phyloP scores from a whole-genome alignment of 129 eudicot species.

The Artemisia annua region DNA sequence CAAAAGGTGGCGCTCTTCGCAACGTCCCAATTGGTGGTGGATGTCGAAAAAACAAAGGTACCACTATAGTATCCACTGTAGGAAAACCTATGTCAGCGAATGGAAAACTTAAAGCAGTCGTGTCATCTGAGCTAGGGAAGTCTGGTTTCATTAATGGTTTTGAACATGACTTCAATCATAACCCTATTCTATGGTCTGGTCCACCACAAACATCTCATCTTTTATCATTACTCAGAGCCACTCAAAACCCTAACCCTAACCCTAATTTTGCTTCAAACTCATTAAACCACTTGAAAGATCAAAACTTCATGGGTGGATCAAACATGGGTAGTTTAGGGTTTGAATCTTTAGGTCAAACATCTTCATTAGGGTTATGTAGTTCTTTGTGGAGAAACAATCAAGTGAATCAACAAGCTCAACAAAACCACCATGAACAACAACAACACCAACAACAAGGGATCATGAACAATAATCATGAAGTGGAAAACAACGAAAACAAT shows the following conservation, averaged over 20 bases:
- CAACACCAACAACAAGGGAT: constrained; percentile 44
- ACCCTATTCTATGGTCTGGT: constrained; percentile 55
- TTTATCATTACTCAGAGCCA: constrained; percentile 68
- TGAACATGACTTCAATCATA: constrained; percentile 40
- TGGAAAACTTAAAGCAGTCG: constrained; percentile 35
- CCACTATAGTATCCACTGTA: constrained; percentile 26
- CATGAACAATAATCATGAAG: constrained; percentile 34
- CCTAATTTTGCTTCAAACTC: constrained; percentile 49
- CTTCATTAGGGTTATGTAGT: constrained; percentile 37
- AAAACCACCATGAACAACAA: constrained; percentile 43
- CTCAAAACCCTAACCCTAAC: constrained; percentile 63
- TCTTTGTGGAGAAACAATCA: constrained; percentile 51
- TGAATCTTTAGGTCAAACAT: constrained; percentile 36
- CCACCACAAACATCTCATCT: constrained; percentile 60
- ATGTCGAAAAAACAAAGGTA: constrained; percentile 67
- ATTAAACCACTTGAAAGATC: constrained; percentile 40
- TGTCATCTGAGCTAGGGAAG: constrained; percentile 52
- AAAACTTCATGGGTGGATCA: constrained; percentile 44
- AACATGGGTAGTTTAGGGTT: constrained; percentile 40
- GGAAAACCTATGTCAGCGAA: constrained; percentile 33
- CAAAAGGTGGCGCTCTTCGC: constrained; percentile 83
- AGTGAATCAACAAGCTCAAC: constrained; percentile 13
- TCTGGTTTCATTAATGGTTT: constrained; percentile 34
- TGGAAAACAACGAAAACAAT: constrained; percentile 39
- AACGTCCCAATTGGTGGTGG: constrained; percentile 90